phyloP scores from a whole-genome alignment of 306 rosid species.

The Casuarina cunninghamiana region DNA sequence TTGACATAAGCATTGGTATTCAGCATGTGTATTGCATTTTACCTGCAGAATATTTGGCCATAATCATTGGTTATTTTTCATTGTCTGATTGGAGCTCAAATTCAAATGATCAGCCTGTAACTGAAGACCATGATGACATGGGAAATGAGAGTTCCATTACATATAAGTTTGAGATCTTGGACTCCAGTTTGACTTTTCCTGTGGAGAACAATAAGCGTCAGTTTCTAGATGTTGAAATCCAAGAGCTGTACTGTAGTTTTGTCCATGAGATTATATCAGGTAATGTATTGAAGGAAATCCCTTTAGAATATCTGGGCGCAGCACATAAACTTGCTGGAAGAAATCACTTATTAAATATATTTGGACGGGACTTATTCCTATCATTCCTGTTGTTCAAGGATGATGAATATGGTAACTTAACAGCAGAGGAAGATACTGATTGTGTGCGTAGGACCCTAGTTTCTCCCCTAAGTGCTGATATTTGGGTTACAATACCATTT shows the following conservation, averaged over 20 bases:
- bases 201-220: slow-evolving; percentile 61
- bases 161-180: slow-evolving; percentile 81
- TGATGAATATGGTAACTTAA: slow-evolving; percentile 40
- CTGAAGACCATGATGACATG: slow-evolving; percentile 30
- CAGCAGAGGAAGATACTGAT: slow-evolving; percentile 33
- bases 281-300: slow-evolving; percentile 49
- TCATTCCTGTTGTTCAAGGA: slow-evolving; percentile 52
- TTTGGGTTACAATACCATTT: slow-evolving; percentile 83
- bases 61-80: slow-evolving; percentile 82
- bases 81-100: slow-evolving; percentile 73
- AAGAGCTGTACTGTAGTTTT: slow-evolving; percentile 62
- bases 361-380: slow-evolving; percentile 62
- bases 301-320: slow-evolving; percentile 55
- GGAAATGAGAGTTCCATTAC: slow-evolving; percentile 45
- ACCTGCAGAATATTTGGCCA: slow-evolving; percentile 83
- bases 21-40: slow-evolving; percentile 90
- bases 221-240: slow-evolving; percentile 67
- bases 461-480: slow-evolving; percentile 66
- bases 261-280: slow-evolving; percentile 41
- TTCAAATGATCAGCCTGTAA: slow-evolving; percentile 37
- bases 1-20: slow-evolving; percentile 64
- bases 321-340: slow-evolving; percentile 55
- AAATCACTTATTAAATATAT: slow-evolving; percentile 64
- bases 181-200: slow-evolving; percentile 68
- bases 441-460: slow-evolving; percentile 45